Conservation (phyloP, 345 rosid species). For the Linum lewisii region DNA sequence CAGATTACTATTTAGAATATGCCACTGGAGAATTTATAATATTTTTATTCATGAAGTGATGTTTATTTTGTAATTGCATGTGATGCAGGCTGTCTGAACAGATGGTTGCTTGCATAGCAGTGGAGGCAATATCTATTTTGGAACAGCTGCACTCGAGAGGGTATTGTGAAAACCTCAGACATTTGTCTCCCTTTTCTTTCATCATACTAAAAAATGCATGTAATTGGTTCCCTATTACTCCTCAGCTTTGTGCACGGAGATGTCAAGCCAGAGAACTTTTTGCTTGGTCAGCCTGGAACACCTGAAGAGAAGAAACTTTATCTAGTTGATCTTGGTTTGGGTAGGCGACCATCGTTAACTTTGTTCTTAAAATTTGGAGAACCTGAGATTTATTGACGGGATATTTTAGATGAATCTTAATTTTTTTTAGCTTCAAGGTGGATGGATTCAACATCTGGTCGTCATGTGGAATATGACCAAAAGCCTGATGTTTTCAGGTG, state of each 20-base stretch:
- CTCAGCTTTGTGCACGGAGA: slow-evolving; percentile 10
- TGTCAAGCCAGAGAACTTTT: slow-evolving; percentile 11
- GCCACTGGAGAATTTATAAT: too few species aligned
- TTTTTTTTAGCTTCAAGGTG: slow-evolving; percentile 1
- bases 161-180: not conserved
- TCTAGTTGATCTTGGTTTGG: slow-evolving; percentile 10
- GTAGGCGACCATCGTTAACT: not conserved
- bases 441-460: not conserved
- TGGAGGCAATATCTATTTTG: slow-evolving; percentile 21
- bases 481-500: slow-evolving; percentile 5
- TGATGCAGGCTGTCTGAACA: slow-evolving; percentile 17
- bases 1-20: not conserved
- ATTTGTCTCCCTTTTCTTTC: not conserved
- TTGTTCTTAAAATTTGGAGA: not conserved
- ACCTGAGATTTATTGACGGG: not conserved
- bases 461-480: slow-evolving; percentile 3
- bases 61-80: not conserved
- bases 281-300: slow-evolving; percentile 9
- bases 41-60: not conserved
- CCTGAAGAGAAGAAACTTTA: slow-evolving; percentile 6
- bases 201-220: not conserved
- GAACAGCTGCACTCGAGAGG: slow-evolving; percentile 21
- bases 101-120: slow-evolving; percentile 26
- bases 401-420: not conserved
- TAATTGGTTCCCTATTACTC: not conserved